Percentiles rank a stretch among this genome's conserved stretches.
phyloP scores from a whole-genome alignment of 345 rosid species.

The Pistacia atlantica region DNA sequence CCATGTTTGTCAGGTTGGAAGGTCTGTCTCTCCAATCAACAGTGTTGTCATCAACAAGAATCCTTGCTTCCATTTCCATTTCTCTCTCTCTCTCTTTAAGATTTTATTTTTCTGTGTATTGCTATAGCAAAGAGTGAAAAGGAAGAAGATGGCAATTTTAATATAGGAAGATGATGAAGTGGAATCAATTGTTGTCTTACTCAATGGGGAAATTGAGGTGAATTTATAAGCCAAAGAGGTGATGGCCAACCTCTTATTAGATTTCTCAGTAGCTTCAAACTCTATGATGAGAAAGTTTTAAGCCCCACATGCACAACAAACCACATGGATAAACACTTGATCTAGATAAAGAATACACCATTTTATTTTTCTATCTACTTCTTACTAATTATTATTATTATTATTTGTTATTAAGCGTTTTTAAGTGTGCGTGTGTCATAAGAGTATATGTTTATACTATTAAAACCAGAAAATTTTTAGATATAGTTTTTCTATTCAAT shows the following conservation, averaged over 20 bases:
- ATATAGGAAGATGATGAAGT: constrained; percentile 13
- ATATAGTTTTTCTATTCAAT: too few relatives aligned
- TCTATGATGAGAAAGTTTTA: neutral
- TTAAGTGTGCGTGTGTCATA: too few relatives aligned
- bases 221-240: constrained; percentile 36
- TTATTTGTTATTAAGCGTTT: too few relatives aligned
- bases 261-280: constrained; percentile 34
- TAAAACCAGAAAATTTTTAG: too few relatives aligned
- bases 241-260: constrained; percentile 13
- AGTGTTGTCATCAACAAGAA: constrained; percentile 38
- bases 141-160: neutral
- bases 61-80: constrained; percentile 40
- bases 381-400: neutral
- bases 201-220: constrained; percentile 38
- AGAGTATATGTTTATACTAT: too few relatives aligned
- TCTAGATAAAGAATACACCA: constrained; percentile 3
- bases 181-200: constrained; percentile 21
- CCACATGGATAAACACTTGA: constrained; percentile 47
- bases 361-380: neutral
- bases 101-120: constrained; percentile 17
- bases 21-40: constrained; percentile 95
- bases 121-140: neutral
- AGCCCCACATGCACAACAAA: constrained; percentile 53
- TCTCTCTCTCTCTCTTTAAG: constrained; percentile 9
- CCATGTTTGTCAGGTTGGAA: constrained; percentile 82